Conservation (phyloP, 352 stramenopile species). For the Phytophthora rubi region DNA sequence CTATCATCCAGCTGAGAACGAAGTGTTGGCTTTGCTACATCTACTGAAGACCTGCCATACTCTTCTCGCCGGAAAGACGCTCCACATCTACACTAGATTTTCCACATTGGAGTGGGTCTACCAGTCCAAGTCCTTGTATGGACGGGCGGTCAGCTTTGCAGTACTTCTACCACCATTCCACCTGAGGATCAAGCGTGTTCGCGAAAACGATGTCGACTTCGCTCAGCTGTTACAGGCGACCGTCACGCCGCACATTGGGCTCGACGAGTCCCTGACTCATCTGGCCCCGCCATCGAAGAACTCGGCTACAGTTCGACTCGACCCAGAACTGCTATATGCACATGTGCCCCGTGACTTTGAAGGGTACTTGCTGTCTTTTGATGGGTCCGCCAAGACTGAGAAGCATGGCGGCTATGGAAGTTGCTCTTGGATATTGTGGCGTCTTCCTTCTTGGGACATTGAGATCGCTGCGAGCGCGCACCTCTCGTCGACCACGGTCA, state of each 20-base stretch:
- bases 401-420: neutral
- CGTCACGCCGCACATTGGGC: no score
- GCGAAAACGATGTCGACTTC: no score
- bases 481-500: neutral
- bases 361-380: neutral
- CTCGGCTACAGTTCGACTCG: no score
- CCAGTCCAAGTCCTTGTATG: neutral
- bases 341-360: neutral
- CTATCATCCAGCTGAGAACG: conserved; percentile 8
- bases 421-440: neutral
- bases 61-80: neutral
- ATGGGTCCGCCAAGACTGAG: neutral
- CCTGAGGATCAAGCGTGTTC: no score
- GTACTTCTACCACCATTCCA: no score
- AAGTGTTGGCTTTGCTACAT: neutral
- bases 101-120: conserved; percentile 4
- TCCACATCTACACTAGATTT: neutral
- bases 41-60: neutral
- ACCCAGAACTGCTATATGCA: neutral
- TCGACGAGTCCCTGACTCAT: no score
- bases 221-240: no score
- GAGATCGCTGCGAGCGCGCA: neutral
- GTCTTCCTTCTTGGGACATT: neutral
- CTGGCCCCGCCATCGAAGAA: no score
- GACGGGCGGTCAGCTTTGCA: no score